Evolutionary conservation across 2,329 filamentous ascomycete genomes (phyloP), one percentile per base, ranked within the genome.

Genomic region (Dactylellina leptospora): DNA sequence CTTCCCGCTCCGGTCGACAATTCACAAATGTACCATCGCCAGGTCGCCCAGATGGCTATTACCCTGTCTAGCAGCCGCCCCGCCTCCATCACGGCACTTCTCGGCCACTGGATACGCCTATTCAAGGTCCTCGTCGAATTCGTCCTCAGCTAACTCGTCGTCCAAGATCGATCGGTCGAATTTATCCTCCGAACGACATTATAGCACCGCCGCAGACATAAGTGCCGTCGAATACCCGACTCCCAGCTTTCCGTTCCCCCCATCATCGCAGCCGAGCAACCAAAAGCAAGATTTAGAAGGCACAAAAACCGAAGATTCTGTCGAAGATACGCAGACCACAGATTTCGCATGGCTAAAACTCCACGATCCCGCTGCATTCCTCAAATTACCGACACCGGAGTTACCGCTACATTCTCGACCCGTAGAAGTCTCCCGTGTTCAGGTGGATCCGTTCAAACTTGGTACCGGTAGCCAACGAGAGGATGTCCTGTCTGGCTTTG

Each of bases 321-420:
- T 45, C 4, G 48, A 59, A 25, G 27, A 63, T 42, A 13, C 59
- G 6, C 59, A 59, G n/a, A n/a, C n/a, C n/a, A 42, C 68, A 6
- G 68, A 72, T 45, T 72, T 72, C 53, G 64, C 68, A 16, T 72
- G 68, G 68, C 53, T 72, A 30, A 51, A 48, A 22, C 48, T 72
- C 3, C 68, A 72, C 30, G 68, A 72, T 40, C 68, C 68, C 4
- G 55, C 59, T 11, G 45, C 68, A 3, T 72, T 59, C 27, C 55
- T 72, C 27, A 63, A 59, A 44, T 54, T 72, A 4, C 53, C 54
- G 45, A 72, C 68, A 10, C 68, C 68, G 6, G 68, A 72, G 40
- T 36, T 72, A 11, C 68, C 68, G 3, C 28, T 72, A 59, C 59
- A 72, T 27, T 18, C 53, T 8, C 47, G 68, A n/a, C 68, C 68